Evolutionary conservation across 495 filamentous ascomycete species (phyloP), one percentile per base, ranked within the genome.

Genomic region (Chaetomium cochliodes): DNA sequence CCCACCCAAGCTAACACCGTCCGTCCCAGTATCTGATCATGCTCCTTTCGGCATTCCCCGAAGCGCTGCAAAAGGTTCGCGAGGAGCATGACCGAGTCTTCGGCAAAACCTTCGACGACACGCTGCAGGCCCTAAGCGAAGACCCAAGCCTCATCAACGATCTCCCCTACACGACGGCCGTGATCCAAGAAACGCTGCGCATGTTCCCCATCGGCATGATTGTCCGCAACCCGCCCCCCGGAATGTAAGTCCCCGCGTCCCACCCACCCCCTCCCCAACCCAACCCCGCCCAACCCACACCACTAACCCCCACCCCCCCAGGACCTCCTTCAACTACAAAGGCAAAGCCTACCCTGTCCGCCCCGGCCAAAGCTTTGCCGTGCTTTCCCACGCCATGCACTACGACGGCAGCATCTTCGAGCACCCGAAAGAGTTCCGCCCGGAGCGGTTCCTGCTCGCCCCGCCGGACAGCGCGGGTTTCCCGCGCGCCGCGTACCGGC

Each of bases 401-500:
- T 16, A 26, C 18, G 8, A 49, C 26, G 13, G 25, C 7, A 12
- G 7, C 25, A 0, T 15, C 33, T 66, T 56, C 22, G 23, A 3
- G 20, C 12, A 44, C 4, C 58, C 58, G 4, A 39, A 44, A 13
- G 20, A 6, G 8, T 61, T 61, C 58, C 18, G 25, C 9, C 64
- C 64, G 2, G 64, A 66, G 53, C 63, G 63, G 1, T 58, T 37
- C 30, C 63, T 65, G 25, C 7, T 12, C 33, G n/a, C n/a, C n/a
- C n/a, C n/a, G n/a, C n/a, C n/a, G n/a, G n/a, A n/a, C n/a, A n/a
- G n/a, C n/a, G n/a, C n/a, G n/a, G n/a, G n/a, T n/a, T 58, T 46
- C 58, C 39, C 57, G 1, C 63, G 61, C 18, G 12, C 25, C 62
- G 57, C 50, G 12, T 68, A 57, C 51, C 69, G 81, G 23, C 76